Evolutionary conservation across 2,329 filamentous ascomycete species (phyloP), one percentile per base, ranked within the genome.

Genomic region (Exophiala phaeomuriformis): DNA sequence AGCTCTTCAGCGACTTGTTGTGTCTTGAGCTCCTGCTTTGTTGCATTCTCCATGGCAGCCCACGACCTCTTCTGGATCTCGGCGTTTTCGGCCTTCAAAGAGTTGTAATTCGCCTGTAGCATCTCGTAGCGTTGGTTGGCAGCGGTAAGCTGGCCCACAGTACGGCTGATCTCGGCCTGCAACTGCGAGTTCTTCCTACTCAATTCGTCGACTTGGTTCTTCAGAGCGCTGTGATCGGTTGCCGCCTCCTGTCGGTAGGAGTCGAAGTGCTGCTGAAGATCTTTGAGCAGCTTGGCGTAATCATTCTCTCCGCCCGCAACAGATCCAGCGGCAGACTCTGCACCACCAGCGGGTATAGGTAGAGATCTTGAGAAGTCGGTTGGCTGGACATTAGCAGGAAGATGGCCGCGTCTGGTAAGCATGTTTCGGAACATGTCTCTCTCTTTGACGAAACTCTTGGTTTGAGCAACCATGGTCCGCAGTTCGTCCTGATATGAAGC

Each of bases 391-490:
- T 67, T 80, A 66, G 66, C 79, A 65, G 65, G 76, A 67, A 72
- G 83, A 69, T 82, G 79, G 12, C 82, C 81, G 53, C 83, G 79
- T 58, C 93, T 87, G 61, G 91, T 87, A 31, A 96, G 80, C 75
- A 97, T 90, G 49, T 90, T 89, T 27, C 91, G 84, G 83, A 96
- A 97, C 82, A 96, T 96, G 67, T 98, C 91, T 58, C 93, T 85
- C 72, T 98, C 93, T 64, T 90, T 88, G 67, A 93, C 89, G 68
- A 95, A 95, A 68, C 88, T 95, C 73, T 95, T 88, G 59, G 90
- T 87, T 53, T 90, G 88, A 31, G 86, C 83, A 41, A 86, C 82
- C 61, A 95, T 84, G 8, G 86, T 86, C 61, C 85, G 82, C 49
- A 95, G 82, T 67, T 96, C 90, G 60, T 96, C 91, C 54, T 88